Base-by-base conservation (phyloP, 495 filamentous ascomycete genomes). In the Clavariopsis aquatica region DNA sequence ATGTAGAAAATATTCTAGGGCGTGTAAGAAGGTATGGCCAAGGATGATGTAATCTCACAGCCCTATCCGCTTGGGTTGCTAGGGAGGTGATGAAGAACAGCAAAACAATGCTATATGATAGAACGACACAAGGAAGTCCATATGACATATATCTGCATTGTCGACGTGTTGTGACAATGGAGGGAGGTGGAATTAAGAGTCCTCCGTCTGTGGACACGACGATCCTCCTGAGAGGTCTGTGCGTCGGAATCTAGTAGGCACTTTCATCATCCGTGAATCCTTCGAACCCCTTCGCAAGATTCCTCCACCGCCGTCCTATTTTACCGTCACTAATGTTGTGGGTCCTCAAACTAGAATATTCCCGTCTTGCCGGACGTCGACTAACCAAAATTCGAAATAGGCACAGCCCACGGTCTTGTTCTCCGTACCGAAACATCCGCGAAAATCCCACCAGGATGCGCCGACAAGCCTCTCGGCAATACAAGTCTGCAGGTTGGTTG, bases 101-200 rank as follows among this genome's bases (percentile, higher is more conserved):
- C 4, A 17, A 2, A 9, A 9, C 9, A 2, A n/a, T 15, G 12
- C 3, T 3, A 43, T 15, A 17, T 3, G 38, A 43, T 3, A 43
- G 38, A 43, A 17, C 12, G 38, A 17, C 38, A 17, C 3, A 43
- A 43, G 15, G 3, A 17, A 9, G 2, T 3, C n/a, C 38, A 43
- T 2, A 43, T 2, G 13, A 15, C 38, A 43, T n/a, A 43, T 10
- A 43, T 34, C 4, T 17, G 38, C 38, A 43, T 8, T 17, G 38
- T 8, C 38, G 38, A 43, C 38, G 38, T 43, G 13, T 17, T n/a
- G 38, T 17, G 38, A 43, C 38, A 43, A 43, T 17, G 38, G 13
- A 43, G 54, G 41, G 62, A 57, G 29, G 62, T 64, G 53, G 7
- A 58, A 51, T 57, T 64, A 64, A 64, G 41, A 51, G 45, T 20